Evolutionary conservation across 169 alveolate species (phyloP).

Genomic region (Miamiensis avidus): DNA sequence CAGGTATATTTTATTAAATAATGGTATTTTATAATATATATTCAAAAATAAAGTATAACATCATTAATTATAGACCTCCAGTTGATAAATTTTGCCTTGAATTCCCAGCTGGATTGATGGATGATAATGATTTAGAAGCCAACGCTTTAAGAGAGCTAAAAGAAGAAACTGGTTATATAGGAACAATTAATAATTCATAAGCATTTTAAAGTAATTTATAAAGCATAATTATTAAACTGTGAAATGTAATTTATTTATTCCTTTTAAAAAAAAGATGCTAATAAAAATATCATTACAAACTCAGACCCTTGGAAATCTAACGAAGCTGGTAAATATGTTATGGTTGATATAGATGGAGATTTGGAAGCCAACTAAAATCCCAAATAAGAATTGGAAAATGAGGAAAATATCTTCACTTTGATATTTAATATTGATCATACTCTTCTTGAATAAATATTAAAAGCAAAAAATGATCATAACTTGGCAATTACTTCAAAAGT

Average conservation of each 20-base stretch:
- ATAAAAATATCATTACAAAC: slow-evolving; percentile 35
- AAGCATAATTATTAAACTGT: no score
- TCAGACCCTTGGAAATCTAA: slow-evolving; percentile 60
- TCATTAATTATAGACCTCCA: slow-evolving; percentile 51
- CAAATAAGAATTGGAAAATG: slow-evolving; percentile 5
- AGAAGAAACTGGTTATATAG: slow-evolving; percentile 63
- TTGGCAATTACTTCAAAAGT: no score
- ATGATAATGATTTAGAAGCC: slow-evolving; percentile 35
- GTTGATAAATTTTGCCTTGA: slow-evolving; percentile 54
- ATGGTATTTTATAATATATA: no score
- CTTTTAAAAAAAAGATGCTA: no score
- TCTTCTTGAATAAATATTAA: no score
- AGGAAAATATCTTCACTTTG: no score
- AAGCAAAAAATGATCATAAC: no score
- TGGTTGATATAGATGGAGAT: slow-evolving; percentile 52
- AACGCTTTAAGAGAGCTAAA: slow-evolving; percentile 54
- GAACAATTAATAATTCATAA: slow-evolving; percentile 18
- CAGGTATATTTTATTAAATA: no score
- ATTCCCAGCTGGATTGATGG: slow-evolving; percentile 57
- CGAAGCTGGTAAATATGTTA: slow-evolving; percentile 34
- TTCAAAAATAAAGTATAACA: no score
- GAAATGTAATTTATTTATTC: no score
- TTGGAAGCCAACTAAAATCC: slow-evolving; percentile 24
- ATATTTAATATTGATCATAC: no score
- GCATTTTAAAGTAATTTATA: no score